Evolutionary conservation across 2,329 filamentous ascomycete genomes (phyloP), one percentile per base, ranked within the genome.

Genomic region (Westerdykella ornata): DNA sequence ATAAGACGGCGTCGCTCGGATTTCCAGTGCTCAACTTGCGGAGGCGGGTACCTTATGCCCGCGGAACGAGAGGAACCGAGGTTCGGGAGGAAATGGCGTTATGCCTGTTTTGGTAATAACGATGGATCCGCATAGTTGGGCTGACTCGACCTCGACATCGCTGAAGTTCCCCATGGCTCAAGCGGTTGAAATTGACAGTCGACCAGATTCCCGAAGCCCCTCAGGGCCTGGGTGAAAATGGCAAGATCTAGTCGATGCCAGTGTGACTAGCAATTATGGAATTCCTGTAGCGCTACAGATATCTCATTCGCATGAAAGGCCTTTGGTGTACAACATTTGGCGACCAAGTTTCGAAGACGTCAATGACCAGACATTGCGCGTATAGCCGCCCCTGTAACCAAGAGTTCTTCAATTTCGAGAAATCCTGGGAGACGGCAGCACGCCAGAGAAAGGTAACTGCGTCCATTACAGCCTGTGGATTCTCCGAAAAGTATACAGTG

Each of bases 41-140:
- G 44, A 46, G 44, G 37, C 44, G 44, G 44, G 8, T 43, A 46
- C 28, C 22, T 35, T 43, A 33, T 38, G 20, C 43, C 36, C 36
- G 39, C 38, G 30, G 20, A 18, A 30, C 20, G 28, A 22, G 35
- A 16, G 19, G 35, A 32, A 36, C 43, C 43, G 43, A 45, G 43
- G 43, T 42, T 39, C 35, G 43, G 15, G 38, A 22, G 35, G 20
- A 2, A 2, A 17, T 22, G n/a, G 19, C 39, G 28, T 38, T 28
- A 17, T n/a, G 34, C 34, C 34, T 20, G 11, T 22, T 22, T 14
- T 14, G 30, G 30, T 33, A 15, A 33, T 14, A 4, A 26, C 8
- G 7, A 14, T 14, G n/a, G 30, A 7, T n/a, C 30, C 30, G 30
- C 30, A 33, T 8, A 15, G 9, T 9, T 33, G 30, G n/a, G 30